Conservation (phyloP, 495 filamentous ascomycete species). For the Neurospora sp. region DNA sequence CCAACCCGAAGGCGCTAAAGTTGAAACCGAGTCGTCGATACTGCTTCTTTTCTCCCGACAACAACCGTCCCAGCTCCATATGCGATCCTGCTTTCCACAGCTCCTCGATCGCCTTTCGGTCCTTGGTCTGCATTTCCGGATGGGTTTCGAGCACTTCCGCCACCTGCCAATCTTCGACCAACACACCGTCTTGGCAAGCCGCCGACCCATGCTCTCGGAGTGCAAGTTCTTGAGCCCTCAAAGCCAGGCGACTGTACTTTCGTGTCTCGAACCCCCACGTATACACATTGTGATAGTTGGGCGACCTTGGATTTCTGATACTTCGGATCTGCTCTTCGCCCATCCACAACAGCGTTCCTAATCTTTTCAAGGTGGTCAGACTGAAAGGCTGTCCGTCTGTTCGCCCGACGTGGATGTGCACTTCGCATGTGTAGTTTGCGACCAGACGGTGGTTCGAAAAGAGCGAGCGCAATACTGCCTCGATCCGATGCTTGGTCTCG, state of each 20-base stretch:
- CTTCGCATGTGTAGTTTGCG: conserved; percentile 23
- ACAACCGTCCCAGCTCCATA: conserved; percentile 14
- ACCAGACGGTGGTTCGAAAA: conserved; percentile 8
- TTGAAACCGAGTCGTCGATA: conserved; percentile 24
- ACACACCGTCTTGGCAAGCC: background rate
- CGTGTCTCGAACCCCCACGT: conserved; percentile 23
- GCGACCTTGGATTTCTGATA: conserved; percentile 21
- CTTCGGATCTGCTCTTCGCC: conserved; percentile 20
- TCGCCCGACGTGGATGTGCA: conserved; percentile 22
- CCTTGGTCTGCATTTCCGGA: background rate
- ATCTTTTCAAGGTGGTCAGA: conserved; percentile 17
- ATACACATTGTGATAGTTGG: conserved; percentile 20
- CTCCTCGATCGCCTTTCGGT: conserved; percentile 8
- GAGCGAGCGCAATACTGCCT: conserved; percentile 10
- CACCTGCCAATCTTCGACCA: conserved; percentile 7
- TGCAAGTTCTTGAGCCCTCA: background rate
- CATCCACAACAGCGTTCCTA: conserved; percentile 20
- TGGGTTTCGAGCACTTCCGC: background rate
- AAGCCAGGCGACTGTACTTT: conserved; percentile 15
- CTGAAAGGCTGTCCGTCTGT: conserved; percentile 16
- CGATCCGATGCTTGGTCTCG: conserved; percentile 5
- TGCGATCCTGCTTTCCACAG: conserved; percentile 15
- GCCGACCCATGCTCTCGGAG: background rate
- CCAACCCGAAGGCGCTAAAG: conserved; percentile 24
- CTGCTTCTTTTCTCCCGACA: conserved; percentile 14